Evolutionary conservation across 352 stramenopile species (phyloP).

Genomic region (Bremia lactucae): DNA sequence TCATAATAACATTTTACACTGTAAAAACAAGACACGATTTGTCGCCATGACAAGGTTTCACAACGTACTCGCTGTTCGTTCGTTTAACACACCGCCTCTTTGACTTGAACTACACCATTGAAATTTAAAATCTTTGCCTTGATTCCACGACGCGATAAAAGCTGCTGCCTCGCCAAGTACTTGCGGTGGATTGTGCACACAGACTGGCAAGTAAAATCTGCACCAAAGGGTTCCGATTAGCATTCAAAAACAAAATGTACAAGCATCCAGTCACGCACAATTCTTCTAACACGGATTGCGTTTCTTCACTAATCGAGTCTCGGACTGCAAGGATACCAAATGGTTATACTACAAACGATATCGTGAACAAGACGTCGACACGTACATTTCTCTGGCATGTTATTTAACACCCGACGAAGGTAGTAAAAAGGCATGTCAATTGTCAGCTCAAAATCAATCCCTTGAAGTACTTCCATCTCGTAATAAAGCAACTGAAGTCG

Average conservation of each 20-base stretch:
- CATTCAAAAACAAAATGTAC: not conserved
- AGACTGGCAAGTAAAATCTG: constrained; percentile 64
- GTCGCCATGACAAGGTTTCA: no score
- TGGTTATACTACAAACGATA: not conserved
- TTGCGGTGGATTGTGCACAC: constrained; percentile 35
- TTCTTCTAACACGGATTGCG: constrained; percentile 50
- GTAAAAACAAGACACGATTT: no score
- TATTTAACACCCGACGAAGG: constrained; percentile 41
- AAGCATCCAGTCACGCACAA: constrained; percentile 29
- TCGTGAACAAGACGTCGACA: not conserved
- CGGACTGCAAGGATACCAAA: constrained; percentile 25
- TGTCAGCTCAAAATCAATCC: constrained; percentile 72
- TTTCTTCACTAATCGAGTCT: constrained; percentile 31
- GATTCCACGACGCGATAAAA: constrained; percentile 67
- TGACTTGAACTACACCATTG: constrained; percentile 53
- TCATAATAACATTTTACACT: no score
- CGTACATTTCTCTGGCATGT: constrained; percentile 71
- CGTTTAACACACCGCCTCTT: constrained; percentile 44
- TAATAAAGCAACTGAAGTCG: constrained; percentile 78
- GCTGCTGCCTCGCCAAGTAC: constrained; percentile 62
- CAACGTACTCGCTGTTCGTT: constrained; percentile 60
- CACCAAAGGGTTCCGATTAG: constrained; percentile 1
- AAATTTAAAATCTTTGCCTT: constrained; percentile 69
- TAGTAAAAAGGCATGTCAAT: constrained; percentile 71
- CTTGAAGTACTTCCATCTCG: constrained; percentile 76